A percentile compares a stretch with the other conserved stretches of the same genome.
phyloP scores from a whole-genome alignment of 331 rosid genomes.

The Ulmus americana region DNA sequence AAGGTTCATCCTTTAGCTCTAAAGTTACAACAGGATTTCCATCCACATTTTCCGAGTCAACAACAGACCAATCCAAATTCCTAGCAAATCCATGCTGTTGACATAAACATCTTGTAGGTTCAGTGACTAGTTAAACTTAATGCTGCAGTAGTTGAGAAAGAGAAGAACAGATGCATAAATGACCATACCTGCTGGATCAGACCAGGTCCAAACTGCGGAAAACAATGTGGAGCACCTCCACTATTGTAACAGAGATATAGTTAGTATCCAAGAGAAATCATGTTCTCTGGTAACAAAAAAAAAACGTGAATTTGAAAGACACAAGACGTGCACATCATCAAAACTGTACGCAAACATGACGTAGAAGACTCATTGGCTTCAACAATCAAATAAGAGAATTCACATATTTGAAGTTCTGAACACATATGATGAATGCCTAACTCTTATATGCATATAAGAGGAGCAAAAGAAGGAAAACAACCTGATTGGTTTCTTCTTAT shows the following conservation, averaged over 20 bases:
- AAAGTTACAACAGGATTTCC: conserved; percentile 67
- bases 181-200: conserved; percentile 69
- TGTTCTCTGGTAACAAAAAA: conserved; percentile 3
- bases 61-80: conserved; percentile 73
- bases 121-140: conserved; percentile 3
- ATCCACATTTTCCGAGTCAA: conserved; percentile 60
- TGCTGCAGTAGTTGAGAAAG: not conserved
- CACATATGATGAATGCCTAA: not conserved
- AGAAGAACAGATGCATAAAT: not conserved
- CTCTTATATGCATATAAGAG: not conserved
- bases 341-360: not conserved
- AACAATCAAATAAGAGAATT: not conserved
- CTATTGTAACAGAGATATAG: conserved; percentile 38
- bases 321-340: not conserved
- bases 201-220: conserved; percentile 99
- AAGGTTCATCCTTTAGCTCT: conserved; percentile 71
- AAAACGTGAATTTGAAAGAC: not conserved
- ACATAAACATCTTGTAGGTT: conserved; percentile 22
- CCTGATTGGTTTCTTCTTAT: conserved; percentile 90
- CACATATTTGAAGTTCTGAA: not conserved
- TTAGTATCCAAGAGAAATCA: conserved; percentile 31
- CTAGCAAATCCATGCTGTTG: conserved; percentile 90
- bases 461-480: conserved; percentile 19
- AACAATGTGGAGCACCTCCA: conserved; percentile 96
- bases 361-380: not conserved